Evolutionary conservation across 2,329 filamentous ascomycete species (phyloP).

Genomic region (Calonectria montana): DNA sequence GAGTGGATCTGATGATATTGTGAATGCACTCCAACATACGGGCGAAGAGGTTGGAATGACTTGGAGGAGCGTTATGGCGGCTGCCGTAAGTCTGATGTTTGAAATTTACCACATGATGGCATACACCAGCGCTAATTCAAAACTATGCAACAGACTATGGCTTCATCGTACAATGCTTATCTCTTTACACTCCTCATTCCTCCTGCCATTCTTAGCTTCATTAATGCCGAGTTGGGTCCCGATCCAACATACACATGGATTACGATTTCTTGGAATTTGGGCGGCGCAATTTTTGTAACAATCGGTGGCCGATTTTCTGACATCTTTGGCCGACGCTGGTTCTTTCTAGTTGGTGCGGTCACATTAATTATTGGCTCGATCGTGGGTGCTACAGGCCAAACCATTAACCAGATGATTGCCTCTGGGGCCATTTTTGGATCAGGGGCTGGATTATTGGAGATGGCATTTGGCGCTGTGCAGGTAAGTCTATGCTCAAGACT

Average conservation of each 20-base stretch:
- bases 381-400: conserved; percentile 52
- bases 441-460: conserved; percentile 53
- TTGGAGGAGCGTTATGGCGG: conserved; percentile 24
- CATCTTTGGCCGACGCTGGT: conserved; percentile 54
- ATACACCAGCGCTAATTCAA: not conserved
- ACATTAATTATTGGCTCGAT: conserved; percentile 50
- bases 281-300: conserved; percentile 48
- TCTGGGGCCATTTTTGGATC: conserved; percentile 53
- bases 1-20: conserved; percentile 8
- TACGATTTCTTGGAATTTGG: conserved; percentile 47
- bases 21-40: conserved; percentile 18
- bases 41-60: conserved; percentile 25
- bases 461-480: conserved; percentile 48
- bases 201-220: conserved; percentile 46
- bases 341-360: conserved; percentile 49
- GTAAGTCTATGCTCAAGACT: not conserved
- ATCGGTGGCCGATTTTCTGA: conserved; percentile 51
- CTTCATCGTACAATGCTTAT: conserved; percentile 42
- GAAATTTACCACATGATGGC: not conserved
- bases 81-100: not conserved
- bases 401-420: conserved; percentile 54
- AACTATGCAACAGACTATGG: conserved; percentile 5
- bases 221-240: conserved; percentile 49
- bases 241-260: conserved; percentile 50
- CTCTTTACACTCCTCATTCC: conserved; percentile 51